A percentile compares a stretch with the other conserved stretches of the same genome.
These are phyloP conservation scores for Diplocarpon mali DNA, from an alignment of 2,329 filamentous ascomycete species.

Conservation along the genomic window DNA sequence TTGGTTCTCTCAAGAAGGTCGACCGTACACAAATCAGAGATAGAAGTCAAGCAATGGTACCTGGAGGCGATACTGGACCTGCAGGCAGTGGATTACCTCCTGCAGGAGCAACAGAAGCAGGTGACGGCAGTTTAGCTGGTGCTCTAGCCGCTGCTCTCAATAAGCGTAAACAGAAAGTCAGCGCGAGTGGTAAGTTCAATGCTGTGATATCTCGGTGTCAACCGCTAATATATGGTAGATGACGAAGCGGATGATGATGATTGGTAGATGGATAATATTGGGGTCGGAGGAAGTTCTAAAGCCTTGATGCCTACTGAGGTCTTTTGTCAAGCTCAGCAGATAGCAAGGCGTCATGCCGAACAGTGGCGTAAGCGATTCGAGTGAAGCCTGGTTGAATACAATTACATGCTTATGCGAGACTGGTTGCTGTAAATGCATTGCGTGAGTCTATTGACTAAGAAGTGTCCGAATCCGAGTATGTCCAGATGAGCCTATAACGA, in stretches of 20 bases:
- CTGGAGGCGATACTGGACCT: conserved; percentile 36
- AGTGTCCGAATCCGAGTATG: conserved; percentile 6
- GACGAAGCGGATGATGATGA: conserved; percentile 70
- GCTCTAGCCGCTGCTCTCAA: conserved; percentile 68
- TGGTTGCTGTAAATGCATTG: conserved; percentile 8
- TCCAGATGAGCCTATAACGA: not conserved
- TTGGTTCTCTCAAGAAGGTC: conserved; percentile 64
- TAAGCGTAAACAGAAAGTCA: conserved; percentile 87
- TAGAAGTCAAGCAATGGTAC: conserved; percentile 53
- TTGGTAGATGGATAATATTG: conserved; percentile 31
- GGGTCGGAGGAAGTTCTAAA: not conserved
- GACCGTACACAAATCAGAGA: conserved; percentile 59
- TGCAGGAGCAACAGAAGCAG: conserved; percentile 40
- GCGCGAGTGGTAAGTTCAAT: conserved; percentile 72
- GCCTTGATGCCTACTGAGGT: conserved; percentile 2
- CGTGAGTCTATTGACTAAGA: conserved; percentile 17
- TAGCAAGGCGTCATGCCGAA: conserved; percentile 4
- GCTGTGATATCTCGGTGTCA: not conserved
- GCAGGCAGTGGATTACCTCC: conserved; percentile 41
- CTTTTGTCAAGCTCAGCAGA: conserved; percentile 5
- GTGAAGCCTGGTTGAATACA: conserved; percentile 12
- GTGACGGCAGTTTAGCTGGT: conserved; percentile 62
- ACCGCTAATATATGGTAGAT: conserved; percentile 38
- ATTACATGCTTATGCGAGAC: conserved; percentile 4
- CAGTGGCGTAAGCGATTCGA: not conserved